Base-by-base conservation (phyloP, 1,284 basidiomycete species). In the Amylostereum areolatum region DNA sequence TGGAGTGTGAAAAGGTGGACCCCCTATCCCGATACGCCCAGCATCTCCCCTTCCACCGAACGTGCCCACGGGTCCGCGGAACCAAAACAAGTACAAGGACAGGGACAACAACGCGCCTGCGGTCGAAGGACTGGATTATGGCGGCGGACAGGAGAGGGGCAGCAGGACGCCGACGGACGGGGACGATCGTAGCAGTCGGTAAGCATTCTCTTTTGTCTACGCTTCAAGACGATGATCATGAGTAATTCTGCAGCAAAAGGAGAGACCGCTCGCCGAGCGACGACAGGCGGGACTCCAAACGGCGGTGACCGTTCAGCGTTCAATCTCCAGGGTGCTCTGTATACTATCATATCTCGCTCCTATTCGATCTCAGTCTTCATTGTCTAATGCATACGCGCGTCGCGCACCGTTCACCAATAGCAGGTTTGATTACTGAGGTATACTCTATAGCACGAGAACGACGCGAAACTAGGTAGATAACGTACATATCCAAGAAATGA, bases 51-150 rank as follows among this genome's bases (percentile, higher is more conserved):
- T 90, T 1, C 89, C 89, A 3, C 86, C 89, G 12, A 82, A 82
- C 55, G 88, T 92, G 25, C 89, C 89, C 0, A 92, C 89, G 0
- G 89, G 89, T 2, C 89, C 89, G 8, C 75, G 89, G 41, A 91
- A 89, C 63, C 84, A 87, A 62, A 89, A 89, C 63, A 89, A 89
- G 62, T 91, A 92, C 70, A 91, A 90, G 67, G 89, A 92, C 63
- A 77, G 89, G 34, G 86, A 89, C 59, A 80, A 79, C 10, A 88
- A 86, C 59, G 84, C 83, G 1, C 81, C 84, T 51, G 85, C 85
- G 36, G 84, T 87, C 6, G 87, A 90, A 57, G 88, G 88, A n/a
- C 66, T 92, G 60, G 89, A 92, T 61, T 92, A 91, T 57, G 87
- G 87, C 61, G 55, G 69, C 43, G 74, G 74, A 9, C 78, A 83